These are phyloP conservation scores for Candida koratica DNA, from an alignment of 805 yeast species.

Conservation along the genomic window DNA sequence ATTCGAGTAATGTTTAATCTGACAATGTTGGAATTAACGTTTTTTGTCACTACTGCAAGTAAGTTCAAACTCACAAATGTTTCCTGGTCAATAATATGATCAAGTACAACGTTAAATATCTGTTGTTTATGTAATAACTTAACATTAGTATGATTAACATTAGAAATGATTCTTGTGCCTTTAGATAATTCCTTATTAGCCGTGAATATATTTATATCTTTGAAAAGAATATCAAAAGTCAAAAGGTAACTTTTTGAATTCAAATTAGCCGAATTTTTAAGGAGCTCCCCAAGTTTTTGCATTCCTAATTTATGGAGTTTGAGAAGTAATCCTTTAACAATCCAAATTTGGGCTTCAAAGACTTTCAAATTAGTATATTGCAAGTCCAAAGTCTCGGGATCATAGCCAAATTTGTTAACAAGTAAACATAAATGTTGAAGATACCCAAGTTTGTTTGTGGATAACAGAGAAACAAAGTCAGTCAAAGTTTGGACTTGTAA, in stretches of 20 bases:
- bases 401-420: constrained; percentile 41
- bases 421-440: constrained; percentile 53
- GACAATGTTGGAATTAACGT: constrained; percentile 62
- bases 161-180: constrained; percentile 32
- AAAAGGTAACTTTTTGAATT: constrained; percentile 34
- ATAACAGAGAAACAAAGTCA: constrained; percentile 4
- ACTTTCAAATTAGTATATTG: constrained; percentile 14
- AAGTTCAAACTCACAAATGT: constrained; percentile 56
- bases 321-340: constrained; percentile 64
- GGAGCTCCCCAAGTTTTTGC: constrained; percentile 18
- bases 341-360: constrained; percentile 65
- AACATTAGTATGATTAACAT: constrained; percentile 53
- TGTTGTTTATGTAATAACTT: constrained; percentile 77
- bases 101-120: constrained; percentile 56
- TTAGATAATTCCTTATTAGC: constrained; percentile 41
- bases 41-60: constrained; percentile 62
- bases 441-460: constrained; percentile 45
- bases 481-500: constrained; percentile 12
- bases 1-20: constrained; percentile 60
- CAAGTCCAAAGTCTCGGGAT: not conserved
- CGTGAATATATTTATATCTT: constrained; percentile 52
- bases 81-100: constrained; percentile 44
- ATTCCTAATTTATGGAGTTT: constrained; percentile 45
- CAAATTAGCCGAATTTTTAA: constrained; percentile 15
- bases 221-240: constrained; percentile 59